Evolutionary conservation across 2,329 filamentous ascomycete species (phyloP).

Genomic region (Ceratocystis destructans): DNA sequence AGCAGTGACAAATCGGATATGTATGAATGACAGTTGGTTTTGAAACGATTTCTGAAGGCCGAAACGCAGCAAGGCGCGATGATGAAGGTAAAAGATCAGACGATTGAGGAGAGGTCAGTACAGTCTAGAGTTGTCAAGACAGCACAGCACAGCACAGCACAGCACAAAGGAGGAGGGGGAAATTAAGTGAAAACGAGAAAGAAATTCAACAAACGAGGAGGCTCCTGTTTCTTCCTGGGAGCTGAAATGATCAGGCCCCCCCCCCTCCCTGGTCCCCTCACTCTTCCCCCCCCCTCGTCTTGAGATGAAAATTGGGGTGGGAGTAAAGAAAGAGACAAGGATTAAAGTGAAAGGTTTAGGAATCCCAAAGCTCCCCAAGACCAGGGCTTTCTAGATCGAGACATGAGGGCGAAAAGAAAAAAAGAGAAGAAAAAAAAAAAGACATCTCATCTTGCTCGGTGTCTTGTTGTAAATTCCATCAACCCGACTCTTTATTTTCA

Average conservation of each 20-base stretch:
- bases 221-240: not conserved
- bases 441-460: too few relatives aligned
- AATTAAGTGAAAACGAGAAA: not conserved
- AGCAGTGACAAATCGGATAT: not conserved
- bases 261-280: not conserved
- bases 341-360: too few relatives aligned
- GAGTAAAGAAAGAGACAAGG: not conserved
- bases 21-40: not conserved
- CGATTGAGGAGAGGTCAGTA: not conserved
- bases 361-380: too few relatives aligned
- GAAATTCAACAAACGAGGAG: conserved; percentile 3
- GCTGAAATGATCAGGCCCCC: conserved; percentile 1
- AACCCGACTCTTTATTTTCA: too few relatives aligned
- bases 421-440: too few relatives aligned
- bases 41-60: not conserved
- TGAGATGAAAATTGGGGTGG: not conserved
- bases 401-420: not conserved
- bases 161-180: conserved; percentile 2
- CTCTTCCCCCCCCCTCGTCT: too few relatives aligned
- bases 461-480: too few relatives aligned
- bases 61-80: not conserved
- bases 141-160: not conserved
- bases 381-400: not conserved
- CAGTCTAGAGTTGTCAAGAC: not conserved
- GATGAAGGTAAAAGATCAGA: not conserved